Base-by-base conservation (phyloP, 352 stramenopile species). In the Blastocystis hominis region DNA sequence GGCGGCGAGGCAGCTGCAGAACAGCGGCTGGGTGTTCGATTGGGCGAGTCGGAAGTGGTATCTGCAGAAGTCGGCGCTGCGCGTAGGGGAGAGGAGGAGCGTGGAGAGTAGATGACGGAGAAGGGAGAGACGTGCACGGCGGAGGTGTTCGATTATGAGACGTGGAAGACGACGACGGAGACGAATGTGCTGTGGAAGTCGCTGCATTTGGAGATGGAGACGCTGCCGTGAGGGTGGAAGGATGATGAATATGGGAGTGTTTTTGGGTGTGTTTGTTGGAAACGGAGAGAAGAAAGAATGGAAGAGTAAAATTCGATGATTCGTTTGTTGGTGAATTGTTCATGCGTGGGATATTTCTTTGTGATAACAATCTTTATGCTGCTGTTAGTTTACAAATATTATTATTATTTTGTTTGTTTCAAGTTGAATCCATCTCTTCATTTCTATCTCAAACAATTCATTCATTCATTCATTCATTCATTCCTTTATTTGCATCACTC, bases 81-180 rank as follows among this genome's bases (percentile, higher is more conserved):
- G n/a, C 2, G 70, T 80, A 47, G 40, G 70, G 9, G 4, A 56
- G 68, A 20, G 30, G 30, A n/a, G 50, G 20, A 47, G 10, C 10
- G 15, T 80, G 44, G 63, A 36, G 4, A 0, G 44, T 64, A 80
- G 70, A 80, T 40, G 50, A 80, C 20, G 42, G 70, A 80, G 4
- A 47, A 34, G 50, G 70, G 44, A 30, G 70, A 80, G 36, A 47
- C 63, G 70, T 80, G 70, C 42, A 46, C 62, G 20, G 44, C 44
- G 44, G 36, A 64, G 17, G 70, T 80, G 20, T 80, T 80, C 40
- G 70, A 80, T 42, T 80, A 80, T 62, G 53, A 62, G 38, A 80
- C 7, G 7, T 80, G 70, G 70, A 7, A 64, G 50, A 80, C 30
- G 36, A 42, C 2, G 10, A 20, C 15, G 63, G 46, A 61, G 53